A percentile compares a stretch with the other conserved stretches of the same genome.
These are phyloP conservation scores for Xylaria castorea DNA, from an alignment of 495 filamentous ascomycete species.

Conservation along the genomic window DNA sequence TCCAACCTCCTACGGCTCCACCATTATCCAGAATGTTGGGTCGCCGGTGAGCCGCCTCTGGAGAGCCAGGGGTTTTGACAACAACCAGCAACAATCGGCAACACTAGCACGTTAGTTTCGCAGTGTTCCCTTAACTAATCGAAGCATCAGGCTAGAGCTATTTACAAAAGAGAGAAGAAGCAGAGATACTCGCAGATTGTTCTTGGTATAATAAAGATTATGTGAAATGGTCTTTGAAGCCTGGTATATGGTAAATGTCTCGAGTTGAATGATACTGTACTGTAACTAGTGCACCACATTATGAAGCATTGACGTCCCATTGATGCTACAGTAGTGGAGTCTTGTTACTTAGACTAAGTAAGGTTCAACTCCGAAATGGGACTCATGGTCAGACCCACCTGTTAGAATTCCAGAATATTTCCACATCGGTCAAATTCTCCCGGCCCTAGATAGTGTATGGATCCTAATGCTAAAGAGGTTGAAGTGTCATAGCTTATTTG, in stretches of 20 bases:
- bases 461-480: background rate
- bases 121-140: background rate
- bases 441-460: background rate
- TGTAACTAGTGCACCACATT: background rate
- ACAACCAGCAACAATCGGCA: too few relatives aligned
- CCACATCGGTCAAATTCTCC: conserved; percentile 18
- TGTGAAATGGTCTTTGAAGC: background rate
- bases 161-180: background rate
- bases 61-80: background rate
- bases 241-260: background rate
- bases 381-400: conserved; percentile 18
- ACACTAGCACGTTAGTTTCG: background rate
- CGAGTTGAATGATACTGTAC: background rate
- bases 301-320: conserved; percentile 3
- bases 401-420: conserved; percentile 27
- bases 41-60: conserved; percentile 11
- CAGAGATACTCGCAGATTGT: background rate
- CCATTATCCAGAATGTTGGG: conserved; percentile 24
- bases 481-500: background rate
- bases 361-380: conserved; percentile 24
- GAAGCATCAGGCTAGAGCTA: background rate
- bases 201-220: background rate
- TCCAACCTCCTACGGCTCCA: conserved; percentile 9
- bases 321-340: conserved; percentile 20
- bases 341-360: background rate